Percentiles rank a stretch among this genome's conserved stretches.
These are phyloP conservation scores for Leptographium flavum DNA, from an alignment of 2,329 filamentous ascomycete species.

Conservation along the genomic window DNA sequence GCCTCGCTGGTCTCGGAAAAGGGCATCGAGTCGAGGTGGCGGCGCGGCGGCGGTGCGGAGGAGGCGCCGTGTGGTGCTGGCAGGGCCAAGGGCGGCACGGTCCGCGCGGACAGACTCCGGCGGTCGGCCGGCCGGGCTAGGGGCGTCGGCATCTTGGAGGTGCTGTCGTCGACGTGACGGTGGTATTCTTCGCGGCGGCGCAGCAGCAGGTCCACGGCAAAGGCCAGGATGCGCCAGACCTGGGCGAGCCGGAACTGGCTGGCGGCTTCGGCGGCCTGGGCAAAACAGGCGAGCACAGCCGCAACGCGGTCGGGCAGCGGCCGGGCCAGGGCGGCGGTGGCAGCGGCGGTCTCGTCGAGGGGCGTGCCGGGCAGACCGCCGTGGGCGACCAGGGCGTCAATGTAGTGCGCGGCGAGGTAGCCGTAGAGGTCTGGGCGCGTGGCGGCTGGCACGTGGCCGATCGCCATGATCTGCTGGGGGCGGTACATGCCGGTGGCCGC, in stretches of 20 bases:
- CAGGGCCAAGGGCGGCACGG: constrained; percentile 26
- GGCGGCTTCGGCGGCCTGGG: constrained; percentile 39
- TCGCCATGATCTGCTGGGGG: constrained; percentile 48
- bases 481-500: constrained; percentile 42
- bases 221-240: constrained; percentile 48
- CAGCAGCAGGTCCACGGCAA: constrained; percentile 39
- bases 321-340: neutral
- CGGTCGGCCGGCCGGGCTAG: constrained; percentile 15
- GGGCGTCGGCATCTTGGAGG: constrained; percentile 47
- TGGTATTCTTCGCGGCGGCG: constrained; percentile 42
- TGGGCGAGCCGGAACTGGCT: constrained; percentile 47
- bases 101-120: neutral
- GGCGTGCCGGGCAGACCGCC: constrained; percentile 28
- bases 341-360: constrained; percentile 13
- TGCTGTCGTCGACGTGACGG: constrained; percentile 45
- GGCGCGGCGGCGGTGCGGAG: constrained; percentile 17
- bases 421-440: constrained; percentile 37
- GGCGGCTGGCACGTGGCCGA: constrained; percentile 40
- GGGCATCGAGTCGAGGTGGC: constrained; percentile 34
- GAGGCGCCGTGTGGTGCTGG: constrained; percentile 28
- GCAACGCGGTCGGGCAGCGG: constrained; percentile 32
- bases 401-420: constrained; percentile 40
- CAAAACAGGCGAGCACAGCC: constrained; percentile 40
- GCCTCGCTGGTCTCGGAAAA: constrained; percentile 34
- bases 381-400: constrained; percentile 32